Evolutionary conservation across 2,329 filamentous ascomycete genomes (phyloP), one percentile per base, ranked within the genome.

Genomic region (Aspergillus persii): DNA sequence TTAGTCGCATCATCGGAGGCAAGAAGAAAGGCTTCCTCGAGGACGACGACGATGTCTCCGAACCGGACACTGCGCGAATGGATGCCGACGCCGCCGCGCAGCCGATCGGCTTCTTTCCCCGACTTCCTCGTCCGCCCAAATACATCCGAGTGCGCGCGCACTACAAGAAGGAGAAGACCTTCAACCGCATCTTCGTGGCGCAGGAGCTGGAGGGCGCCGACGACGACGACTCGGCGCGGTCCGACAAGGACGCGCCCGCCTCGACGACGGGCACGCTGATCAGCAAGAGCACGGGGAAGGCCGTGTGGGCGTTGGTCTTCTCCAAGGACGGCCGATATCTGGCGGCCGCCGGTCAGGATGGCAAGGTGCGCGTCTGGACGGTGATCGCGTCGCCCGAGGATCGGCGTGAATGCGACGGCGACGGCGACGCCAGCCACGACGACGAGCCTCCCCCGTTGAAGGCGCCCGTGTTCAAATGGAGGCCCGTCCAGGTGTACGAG

Each of bases 261-360:
- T 68, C 65, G n/a, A 62, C 64, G 9, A 61, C 61, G 15, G 61
- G 60, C 36, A 47, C 63, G 29, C 66, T 63, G 53, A 65, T 64
- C 53, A 66, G 66, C 8, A 66, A 68, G 53, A 61, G 69, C 57
- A 69, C 77, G 46, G 81, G 81, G 53, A 81, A 90, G 61, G 92
- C 95, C 0, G 88, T 96, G 36, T 99, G 95, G 95, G 89, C 94
- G 0, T 86, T 91, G 63, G 91, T 95, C 69, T 98, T 98, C 70
- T 98, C 94, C 69, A 89, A 89, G 61, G 94, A 98, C 77, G 95
- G 95, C 4, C 90, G 84, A 69, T 96, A 93, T 72, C 81, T 99
- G 18, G 95, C 95, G 5, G 92, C 92, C n/a, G 95, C 90, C 9
- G 95, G 95, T 3, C 91, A 94, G 66, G 95, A 98, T 72, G 86